Percentiles rank a stretch among this genome's conserved stretches.
These are phyloP conservation scores for Abrus precatorius DNA, from an alignment of 306 rosid genomes.

Conservation along the genomic window DNA sequence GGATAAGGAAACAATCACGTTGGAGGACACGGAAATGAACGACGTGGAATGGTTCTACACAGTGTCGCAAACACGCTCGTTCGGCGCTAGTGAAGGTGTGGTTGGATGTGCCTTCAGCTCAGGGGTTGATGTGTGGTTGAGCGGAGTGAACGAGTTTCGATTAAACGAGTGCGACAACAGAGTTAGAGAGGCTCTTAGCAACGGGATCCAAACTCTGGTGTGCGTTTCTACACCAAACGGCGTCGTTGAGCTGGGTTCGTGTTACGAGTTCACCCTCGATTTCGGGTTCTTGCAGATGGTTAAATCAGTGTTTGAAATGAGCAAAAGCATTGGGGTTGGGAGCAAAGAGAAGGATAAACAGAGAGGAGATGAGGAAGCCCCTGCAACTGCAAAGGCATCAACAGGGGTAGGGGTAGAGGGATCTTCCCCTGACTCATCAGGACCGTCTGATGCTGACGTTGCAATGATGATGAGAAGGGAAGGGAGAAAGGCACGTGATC, in stretches of 20 bases:
- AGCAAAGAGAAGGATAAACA: not conserved
- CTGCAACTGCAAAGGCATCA: not conserved
- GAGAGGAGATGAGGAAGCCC: not conserved
- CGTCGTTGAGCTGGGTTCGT: conserved; percentile 61
- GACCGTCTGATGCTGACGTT: conserved; percentile 31
- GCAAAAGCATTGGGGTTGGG: not conserved
- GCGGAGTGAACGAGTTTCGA: conserved; percentile 45
- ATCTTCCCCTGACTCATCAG: conserved; percentile 15
- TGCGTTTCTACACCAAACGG: conserved; percentile 52
- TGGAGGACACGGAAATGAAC: not conserved
- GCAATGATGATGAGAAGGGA: not conserved
- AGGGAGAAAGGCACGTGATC: conserved; percentile 11
- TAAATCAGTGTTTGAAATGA: conserved; percentile 44
- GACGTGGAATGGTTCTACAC: conserved; percentile 56
- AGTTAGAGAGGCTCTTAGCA: conserved; percentile 54
- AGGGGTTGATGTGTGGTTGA: conserved; percentile 56
- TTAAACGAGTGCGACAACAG: conserved; percentile 56
- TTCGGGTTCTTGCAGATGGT: conserved; percentile 47
- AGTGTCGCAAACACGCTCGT: conserved; percentile 40
- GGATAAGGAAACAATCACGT: not conserved
- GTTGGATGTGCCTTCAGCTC: conserved; percentile 49
- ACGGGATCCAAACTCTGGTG: conserved; percentile 56
- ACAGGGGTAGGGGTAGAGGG: not conserved
- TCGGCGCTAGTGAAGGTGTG: conserved; percentile 22
- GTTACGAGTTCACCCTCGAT: conserved; percentile 44